These are phyloP conservation scores for Fusarium begoniae DNA, from an alignment of 2,329 filamentous ascomycete species.

Conservation along the genomic window DNA sequence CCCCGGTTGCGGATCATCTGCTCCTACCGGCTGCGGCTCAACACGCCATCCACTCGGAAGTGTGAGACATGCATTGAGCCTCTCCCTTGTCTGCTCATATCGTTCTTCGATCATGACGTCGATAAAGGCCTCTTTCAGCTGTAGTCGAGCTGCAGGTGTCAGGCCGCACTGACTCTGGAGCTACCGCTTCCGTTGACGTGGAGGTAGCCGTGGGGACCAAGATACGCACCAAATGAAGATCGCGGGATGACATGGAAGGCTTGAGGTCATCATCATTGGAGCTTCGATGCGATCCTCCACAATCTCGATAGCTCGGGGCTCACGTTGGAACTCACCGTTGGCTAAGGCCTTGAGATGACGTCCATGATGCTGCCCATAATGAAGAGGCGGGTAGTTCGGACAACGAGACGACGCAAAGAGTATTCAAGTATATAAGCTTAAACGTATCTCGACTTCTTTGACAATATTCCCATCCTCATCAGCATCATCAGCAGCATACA, in stretches of 20 bases:
- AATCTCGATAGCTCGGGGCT: neutral
- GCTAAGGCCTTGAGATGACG: constrained; percentile 20
- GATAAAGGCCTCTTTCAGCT: constrained; percentile 19
- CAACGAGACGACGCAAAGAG: neutral
- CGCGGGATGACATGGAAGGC: constrained; percentile 36
- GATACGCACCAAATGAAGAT: constrained; percentile 21
- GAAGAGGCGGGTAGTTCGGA: constrained; percentile 6
- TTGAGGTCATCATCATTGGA: constrained; percentile 15
- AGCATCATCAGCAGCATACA: neutral
- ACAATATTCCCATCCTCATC: neutral
- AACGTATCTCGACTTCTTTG: neutral
- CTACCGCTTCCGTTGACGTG: constrained; percentile 2
- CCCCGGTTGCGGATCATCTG: constrained; percentile 14
- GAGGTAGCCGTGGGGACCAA: constrained; percentile 2
- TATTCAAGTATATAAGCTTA: constrained; percentile 24
- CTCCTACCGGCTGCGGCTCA: neutral
- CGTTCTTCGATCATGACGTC: constrained; percentile 10
- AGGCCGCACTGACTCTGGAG: neutral
- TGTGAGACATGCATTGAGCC: constrained; percentile 10
- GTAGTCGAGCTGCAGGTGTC: neutral
- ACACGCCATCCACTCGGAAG: constrained; percentile 10
- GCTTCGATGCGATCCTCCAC: neutral
- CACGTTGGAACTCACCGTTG: constrained; percentile 1
- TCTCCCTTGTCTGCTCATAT: neutral
- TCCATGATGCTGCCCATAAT: constrained; percentile 21